A percentile compares a stretch with the other conserved stretches of the same genome.
These are phyloP conservation scores for Leishmania braziliensis DNA, from an alignment of 208 protist species.

Conservation along the genomic window DNA sequence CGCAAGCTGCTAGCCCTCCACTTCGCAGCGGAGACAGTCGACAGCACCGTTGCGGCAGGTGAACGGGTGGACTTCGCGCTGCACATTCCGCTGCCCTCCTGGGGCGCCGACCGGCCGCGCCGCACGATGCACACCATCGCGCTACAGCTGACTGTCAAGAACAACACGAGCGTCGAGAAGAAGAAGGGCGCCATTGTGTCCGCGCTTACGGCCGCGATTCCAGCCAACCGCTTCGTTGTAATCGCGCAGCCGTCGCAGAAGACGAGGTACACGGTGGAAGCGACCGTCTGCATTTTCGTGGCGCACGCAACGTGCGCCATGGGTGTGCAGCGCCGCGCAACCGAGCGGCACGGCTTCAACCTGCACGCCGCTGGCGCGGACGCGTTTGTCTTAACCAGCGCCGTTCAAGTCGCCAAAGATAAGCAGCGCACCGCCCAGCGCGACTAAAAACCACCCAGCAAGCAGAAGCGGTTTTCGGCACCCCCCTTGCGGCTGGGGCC, in stretches of 20 bases:
- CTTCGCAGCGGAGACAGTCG: constrained; percentile 38
- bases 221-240: constrained; percentile 80
- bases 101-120: constrained; percentile 11
- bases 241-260: constrained; percentile 37
- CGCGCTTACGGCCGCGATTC: constrained; percentile 54
- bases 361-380: constrained; percentile 64
- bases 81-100: constrained; percentile 24
- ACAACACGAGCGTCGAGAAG: constrained; percentile 81
- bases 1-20: constrained; percentile 46
- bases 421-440: not conserved
- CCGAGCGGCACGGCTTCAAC: constrained; percentile 62
- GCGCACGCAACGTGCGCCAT: constrained; percentile 79
- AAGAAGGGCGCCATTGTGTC: constrained; percentile 54
- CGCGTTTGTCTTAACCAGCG: constrained; percentile 55
- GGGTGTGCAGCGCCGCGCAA: constrained; percentile 62
- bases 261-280: constrained; percentile 31
- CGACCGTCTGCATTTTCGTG: constrained; percentile 59
- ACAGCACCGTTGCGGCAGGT: constrained; percentile 11
- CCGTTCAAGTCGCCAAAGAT: constrained; percentile 24
- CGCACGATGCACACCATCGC: constrained; percentile 49
- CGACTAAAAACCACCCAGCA: not conserved
- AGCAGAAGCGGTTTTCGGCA: no score
- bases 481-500: not conserved
- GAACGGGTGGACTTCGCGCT: constrained; percentile 21
- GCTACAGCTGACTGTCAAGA: constrained; percentile 77